Evolutionary conservation across 2,329 filamentous ascomycete species (phyloP).

Genomic region (Fonsecaea monophora): DNA sequence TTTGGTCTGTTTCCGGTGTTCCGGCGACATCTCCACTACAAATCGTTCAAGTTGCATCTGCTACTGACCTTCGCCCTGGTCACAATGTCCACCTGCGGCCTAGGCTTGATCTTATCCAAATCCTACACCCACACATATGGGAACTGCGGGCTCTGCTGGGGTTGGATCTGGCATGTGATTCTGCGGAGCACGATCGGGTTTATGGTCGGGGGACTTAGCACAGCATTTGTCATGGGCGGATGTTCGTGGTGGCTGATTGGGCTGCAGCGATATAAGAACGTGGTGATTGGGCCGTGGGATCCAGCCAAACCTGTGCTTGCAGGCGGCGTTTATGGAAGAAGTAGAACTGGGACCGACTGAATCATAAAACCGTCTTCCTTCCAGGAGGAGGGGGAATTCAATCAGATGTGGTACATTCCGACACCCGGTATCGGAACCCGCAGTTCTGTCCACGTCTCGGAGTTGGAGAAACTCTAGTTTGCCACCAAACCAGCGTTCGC

Average conservation of each 20-base stretch:
- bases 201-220: conserved; percentile 74
- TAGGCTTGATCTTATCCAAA: conserved; percentile 67
- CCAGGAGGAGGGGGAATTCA: too few species aligned
- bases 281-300: conserved; percentile 98
- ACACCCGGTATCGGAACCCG: conserved; percentile 15
- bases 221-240: conserved; percentile 81
- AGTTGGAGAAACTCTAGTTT: not conserved
- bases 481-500: not conserved
- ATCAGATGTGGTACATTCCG: conserved; percentile 16
- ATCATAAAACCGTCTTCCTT: not conserved
- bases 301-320: conserved; percentile 74
- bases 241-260: conserved; percentile 99
- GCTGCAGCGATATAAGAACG: conserved; percentile 98
- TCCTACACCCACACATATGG: conserved; percentile 47
- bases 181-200: conserved; percentile 71
- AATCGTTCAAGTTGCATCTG: conserved; percentile 82
- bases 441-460: not conserved
- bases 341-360: conserved; percentile 36
- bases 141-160: conserved; percentile 53
- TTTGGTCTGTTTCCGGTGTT: conserved; percentile 99
- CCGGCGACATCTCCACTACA: conserved; percentile 81
- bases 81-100: conserved; percentile 77
- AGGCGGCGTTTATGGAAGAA: conserved; percentile 36
- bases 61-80: conserved; percentile 77
- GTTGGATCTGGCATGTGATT: conserved; percentile 58